A percentile compares a stretch with the other conserved stretches of the same genome.
These are phyloP conservation scores for Dendrobium catenatum DNA, from an alignment of 106 monocot species.

Conservation along the genomic window DNA sequence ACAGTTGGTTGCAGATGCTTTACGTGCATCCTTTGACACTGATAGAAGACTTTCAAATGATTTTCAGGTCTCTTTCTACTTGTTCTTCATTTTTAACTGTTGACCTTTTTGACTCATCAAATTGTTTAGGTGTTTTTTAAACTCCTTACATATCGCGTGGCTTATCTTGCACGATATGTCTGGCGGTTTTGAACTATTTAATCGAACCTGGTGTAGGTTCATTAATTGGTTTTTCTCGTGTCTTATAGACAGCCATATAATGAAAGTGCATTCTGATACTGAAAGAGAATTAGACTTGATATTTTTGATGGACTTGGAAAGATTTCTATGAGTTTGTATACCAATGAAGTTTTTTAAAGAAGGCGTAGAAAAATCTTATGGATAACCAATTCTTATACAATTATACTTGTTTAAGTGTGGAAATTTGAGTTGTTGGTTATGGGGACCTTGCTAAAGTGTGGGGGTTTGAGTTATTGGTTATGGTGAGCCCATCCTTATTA, in stretches of 20 bases:
- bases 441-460: too few species aligned
- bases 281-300: background rate
- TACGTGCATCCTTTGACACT: conserved; percentile 63
- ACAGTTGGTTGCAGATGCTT: conserved; percentile 62
- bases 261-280: background rate
- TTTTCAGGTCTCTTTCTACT: conserved; percentile 60
- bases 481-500: too few species aligned
- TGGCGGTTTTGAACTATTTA: background rate
- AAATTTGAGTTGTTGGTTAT: too few species aligned
- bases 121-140: background rate
- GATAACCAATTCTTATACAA: too few species aligned
- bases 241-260: background rate
- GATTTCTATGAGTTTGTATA: too few species aligned
- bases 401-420: too few species aligned
- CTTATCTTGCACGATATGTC: background rate
- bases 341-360: too few species aligned
- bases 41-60: conserved; percentile 61
- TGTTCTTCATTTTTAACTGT: background rate
- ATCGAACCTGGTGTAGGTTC: background rate
- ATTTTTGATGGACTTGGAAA: too few species aligned
- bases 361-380: too few species aligned
- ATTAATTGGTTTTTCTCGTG: background rate
- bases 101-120: background rate
- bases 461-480: too few species aligned
- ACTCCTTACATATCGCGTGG: background rate